A percentile compares a stretch with the other conserved stretches of the same genome.
These are phyloP conservation scores for Saturnispora halmiae DNA, from an alignment of 805 yeast species.

Conservation along the genomic window DNA sequence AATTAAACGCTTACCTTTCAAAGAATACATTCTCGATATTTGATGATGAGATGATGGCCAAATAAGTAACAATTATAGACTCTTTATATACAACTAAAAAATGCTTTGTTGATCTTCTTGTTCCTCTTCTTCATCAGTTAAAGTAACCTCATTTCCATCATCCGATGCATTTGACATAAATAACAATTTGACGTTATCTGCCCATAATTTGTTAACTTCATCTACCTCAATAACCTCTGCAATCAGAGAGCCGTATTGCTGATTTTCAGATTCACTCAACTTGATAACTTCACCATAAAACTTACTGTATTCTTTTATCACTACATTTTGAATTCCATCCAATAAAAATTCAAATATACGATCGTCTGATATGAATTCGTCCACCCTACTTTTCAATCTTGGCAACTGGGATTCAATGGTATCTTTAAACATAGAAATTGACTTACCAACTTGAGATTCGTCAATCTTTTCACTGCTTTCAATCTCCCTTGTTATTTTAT, in stretches of 20 bases:
- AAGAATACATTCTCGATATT: constrained; percentile 80
- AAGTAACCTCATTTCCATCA: constrained; percentile 3
- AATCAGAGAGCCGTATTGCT: constrained; percentile 24
- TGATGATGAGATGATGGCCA: constrained; percentile 44
- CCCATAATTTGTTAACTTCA: constrained; percentile 36
- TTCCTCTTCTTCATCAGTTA: constrained; percentile 1
- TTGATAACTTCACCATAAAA: constrained; percentile 30
- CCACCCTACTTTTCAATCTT: constrained; percentile 42
- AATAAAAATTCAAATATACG: constrained; percentile 43
- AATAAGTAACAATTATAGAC: too few relatives aligned
- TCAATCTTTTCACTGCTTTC: constrained; percentile 6
- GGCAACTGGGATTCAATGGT: constrained; percentile 49
- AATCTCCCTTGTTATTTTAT: not conserved
- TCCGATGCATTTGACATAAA: constrained; percentile 19
- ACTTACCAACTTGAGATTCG: constrained; percentile 10
- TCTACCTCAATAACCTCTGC: constrained; percentile 58
- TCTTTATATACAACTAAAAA: too few relatives aligned
- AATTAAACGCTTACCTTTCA: constrained; percentile 65
- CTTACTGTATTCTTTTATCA: constrained; percentile 47
- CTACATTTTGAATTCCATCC: constrained; percentile 57
- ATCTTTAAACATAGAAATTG: constrained; percentile 34
- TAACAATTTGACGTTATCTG: constrained; percentile 27
- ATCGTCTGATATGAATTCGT: constrained; percentile 46
- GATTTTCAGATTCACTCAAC: constrained; percentile 14
- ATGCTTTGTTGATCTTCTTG: too few relatives aligned